Base-by-base conservation (phyloP, 805 yeast genomes). In the Candida argentea region DNA sequence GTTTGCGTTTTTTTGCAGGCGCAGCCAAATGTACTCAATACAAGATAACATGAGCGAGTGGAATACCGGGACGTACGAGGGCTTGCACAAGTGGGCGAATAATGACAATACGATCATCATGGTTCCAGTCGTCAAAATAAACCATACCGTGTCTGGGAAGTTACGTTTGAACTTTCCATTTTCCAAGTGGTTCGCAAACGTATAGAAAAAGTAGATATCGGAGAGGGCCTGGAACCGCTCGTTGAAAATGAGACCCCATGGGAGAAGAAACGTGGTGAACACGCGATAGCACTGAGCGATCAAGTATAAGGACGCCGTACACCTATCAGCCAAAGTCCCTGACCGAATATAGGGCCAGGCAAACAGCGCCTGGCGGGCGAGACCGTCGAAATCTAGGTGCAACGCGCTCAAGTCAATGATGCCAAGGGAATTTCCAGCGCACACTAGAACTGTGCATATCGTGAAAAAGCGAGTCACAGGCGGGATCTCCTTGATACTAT, bases 391-490 rank as follows among this genome's bases (percentile, higher is more conserved):
- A 15, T 4, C 13, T 6, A 9, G 7, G 9, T 20, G 15, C 13
- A 26, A 12, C 14, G 4, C 3, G 17, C 15, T 12, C 29, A n/a
- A 20, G n/a, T 9, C 3, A 12, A 9, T 2, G 14, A 20, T 6
- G 5, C 9, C 7, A 6, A n/a, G 14, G 24, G 29, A 10, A 12
- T 20, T 6, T 7, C 35, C 21, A 2, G 34, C 6, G 14, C 25
- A 32, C 6, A 64, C 57, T 8, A 61, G 50, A 14, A 70, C 53
- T 2, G 76, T 54, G 3, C 67, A 43, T 21, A 73, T 52, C 2
- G 74, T 69, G 30, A 76, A 52, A 25, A 67, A 61, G 35, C 82
- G 55, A 3, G 83, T 75, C 15, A 75, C 72, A 3, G 80, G 77
- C 1, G 83, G 83, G 5, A 76, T 70, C 20, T 43, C 34, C 26